A percentile compares a stretch with the other conserved stretches of the same genome.
Evolutionary conservation across 2,329 filamentous ascomycete genomes (phyloP).

Genomic region (Trichoderma polysporum): DNA sequence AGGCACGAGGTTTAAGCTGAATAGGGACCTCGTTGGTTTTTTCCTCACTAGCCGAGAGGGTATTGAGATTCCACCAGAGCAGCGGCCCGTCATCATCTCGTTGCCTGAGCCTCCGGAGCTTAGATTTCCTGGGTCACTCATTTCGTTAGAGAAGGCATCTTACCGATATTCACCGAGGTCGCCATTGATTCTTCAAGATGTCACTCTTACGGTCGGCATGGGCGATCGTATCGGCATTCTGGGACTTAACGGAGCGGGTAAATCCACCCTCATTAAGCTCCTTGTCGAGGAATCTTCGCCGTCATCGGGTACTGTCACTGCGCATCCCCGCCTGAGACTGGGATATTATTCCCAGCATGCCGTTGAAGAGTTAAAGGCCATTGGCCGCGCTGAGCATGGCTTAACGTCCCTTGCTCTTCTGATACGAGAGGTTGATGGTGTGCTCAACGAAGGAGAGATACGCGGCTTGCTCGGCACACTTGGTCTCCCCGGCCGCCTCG

Average conservation of each 20-base stretch:
- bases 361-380: conserved; percentile 64
- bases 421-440: conserved; percentile 50
- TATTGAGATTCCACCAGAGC: conserved; percentile 68
- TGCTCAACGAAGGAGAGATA: conserved; percentile 64
- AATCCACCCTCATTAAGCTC: conserved; percentile 73
- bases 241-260: conserved; percentile 78
- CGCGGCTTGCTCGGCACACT: conserved; percentile 66
- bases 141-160: conserved; percentile 67
- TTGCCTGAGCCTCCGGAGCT: conserved; percentile 67
- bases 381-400: conserved; percentile 48
- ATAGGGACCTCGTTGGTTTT: conserved; percentile 66
- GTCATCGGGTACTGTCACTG: conserved; percentile 59
- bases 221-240: conserved; percentile 74
- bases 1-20: conserved; percentile 78
- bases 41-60: conserved; percentile 60
- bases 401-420: conserved; percentile 68
- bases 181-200: conserved; percentile 54
- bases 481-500: conserved; percentile 67
- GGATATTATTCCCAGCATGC: conserved; percentile 81
- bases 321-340: conserved; percentile 67
- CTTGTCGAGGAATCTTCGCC: conserved; percentile 62
- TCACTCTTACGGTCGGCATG: conserved; percentile 68
- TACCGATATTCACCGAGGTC: conserved; percentile 59
- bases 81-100: conserved; percentile 55
- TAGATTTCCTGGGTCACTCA: conserved; percentile 70